Conservation (phyloP, 2,329 filamentous ascomycete species). For the Trichothecium sympodiale region DNA sequence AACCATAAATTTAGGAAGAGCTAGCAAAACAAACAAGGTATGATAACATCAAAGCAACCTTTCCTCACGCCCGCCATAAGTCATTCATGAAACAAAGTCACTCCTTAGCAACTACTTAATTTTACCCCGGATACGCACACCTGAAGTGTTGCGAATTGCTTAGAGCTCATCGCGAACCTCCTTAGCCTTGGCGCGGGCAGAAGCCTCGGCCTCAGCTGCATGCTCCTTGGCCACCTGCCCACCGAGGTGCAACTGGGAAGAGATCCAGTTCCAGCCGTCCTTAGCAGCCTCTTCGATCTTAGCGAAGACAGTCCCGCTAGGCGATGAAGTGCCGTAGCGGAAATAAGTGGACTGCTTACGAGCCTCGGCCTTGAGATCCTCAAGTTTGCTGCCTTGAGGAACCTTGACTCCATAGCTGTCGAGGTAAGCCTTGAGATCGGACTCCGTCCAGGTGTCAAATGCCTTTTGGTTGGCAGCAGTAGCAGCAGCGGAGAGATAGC, state of each 20-base stretch:
- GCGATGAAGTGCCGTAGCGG: conserved; percentile 60
- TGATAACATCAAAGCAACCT: too few species aligned
- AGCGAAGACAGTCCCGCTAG: conserved; percentile 53
- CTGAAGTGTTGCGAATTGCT: conserved; percentile 6
- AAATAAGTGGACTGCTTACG: conserved; percentile 68
- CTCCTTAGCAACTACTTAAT: not conserved
- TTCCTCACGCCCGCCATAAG: too few species aligned
- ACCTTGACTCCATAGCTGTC: conserved; percentile 64
- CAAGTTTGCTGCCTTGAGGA: conserved; percentile 56
- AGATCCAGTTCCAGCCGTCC: conserved; percentile 39
- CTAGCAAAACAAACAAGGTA: too few species aligned
- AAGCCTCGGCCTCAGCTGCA: conserved; percentile 22
- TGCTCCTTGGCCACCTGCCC: conserved; percentile 37
- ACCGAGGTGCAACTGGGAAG: conserved; percentile 35
- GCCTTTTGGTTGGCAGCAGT: conserved; percentile 50
- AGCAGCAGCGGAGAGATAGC: conserved; percentile 56
- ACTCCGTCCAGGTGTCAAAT: conserved; percentile 65
- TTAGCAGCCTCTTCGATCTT: conserved; percentile 43
- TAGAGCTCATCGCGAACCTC: conserved; percentile 39
- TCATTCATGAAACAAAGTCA: not conserved
- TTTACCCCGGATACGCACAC: too few species aligned
- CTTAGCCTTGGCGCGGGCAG: conserved; percentile 17
- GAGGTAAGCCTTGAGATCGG: conserved; percentile 67
- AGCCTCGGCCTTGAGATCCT: conserved; percentile 60
- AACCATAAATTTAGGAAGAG: too few species aligned